Evolutionary conservation across 106 monocot species (phyloP).

Genomic region (Allium sativum): DNA sequence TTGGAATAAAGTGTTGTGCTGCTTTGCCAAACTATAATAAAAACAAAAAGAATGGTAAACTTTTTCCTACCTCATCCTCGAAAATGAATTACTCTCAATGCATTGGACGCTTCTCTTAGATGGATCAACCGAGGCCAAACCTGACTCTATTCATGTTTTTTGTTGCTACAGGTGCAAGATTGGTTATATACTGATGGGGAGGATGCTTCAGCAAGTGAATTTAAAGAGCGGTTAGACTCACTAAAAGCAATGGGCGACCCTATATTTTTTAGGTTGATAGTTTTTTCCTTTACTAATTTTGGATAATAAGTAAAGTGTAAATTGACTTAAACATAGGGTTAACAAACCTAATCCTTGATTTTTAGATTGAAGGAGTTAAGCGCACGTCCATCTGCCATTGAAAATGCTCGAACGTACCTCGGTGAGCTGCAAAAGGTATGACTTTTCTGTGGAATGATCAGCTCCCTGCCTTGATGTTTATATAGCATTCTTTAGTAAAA

Average conservation of each 20-base stretch:
- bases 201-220: constrained; percentile 87
- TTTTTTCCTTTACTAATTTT: neutral
- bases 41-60: too few species aligned
- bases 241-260: constrained; percentile 84
- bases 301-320: neutral
- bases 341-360: neutral
- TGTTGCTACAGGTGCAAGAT: constrained; percentile 66
- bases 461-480: neutral
- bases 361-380: constrained; percentile 69
- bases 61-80: neutral
- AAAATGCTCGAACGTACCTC: constrained; percentile 64
- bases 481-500: neutral
- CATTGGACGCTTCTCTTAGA: neutral
- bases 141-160: constrained; percentile 3
- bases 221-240: constrained; percentile 58
- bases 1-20: neutral
- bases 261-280: constrained; percentile 82
- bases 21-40: neutral
- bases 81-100: neutral
- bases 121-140: neutral
- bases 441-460: neutral
- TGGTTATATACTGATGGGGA: constrained; percentile 99
- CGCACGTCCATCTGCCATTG: constrained; percentile 64
- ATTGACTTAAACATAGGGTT: neutral
- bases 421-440: constrained; percentile 63